Conservation (phyloP, 2,329 filamentous ascomycete species). For the Chlorencoelia australis region DNA sequence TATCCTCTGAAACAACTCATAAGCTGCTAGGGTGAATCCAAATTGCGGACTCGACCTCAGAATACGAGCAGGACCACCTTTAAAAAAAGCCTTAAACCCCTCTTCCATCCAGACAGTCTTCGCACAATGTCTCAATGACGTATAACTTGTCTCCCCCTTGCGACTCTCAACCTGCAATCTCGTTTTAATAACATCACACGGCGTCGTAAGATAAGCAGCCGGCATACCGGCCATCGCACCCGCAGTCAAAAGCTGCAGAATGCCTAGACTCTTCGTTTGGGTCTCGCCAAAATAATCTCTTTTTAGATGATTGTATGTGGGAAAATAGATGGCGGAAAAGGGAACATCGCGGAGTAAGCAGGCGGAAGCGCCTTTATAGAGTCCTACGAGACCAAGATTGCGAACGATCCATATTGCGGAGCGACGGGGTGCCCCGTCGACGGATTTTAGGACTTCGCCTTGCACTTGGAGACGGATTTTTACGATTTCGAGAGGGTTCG, state of each 20-base stretch:
- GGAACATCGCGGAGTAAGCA: constrained; percentile 93
- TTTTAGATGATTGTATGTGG: constrained; percentile 91
- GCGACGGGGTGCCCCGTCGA: constrained; percentile 72
- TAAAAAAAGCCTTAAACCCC: constrained; percentile 95
- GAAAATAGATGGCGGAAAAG: constrained; percentile 99
- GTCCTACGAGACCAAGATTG: constrained; percentile 83
- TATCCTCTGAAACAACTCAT: constrained; percentile 77
- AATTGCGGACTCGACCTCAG: constrained; percentile 94
- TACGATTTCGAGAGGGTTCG: constrained; percentile 96
- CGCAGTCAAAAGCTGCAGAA: constrained; percentile 83
- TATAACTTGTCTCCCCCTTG: constrained; percentile 87
- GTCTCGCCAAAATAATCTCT: constrained; percentile 88
- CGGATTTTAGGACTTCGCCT: constrained; percentile 84
- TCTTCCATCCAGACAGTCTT: constrained; percentile 79
- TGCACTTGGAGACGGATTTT: constrained; percentile 98
- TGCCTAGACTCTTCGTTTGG: constrained; percentile 73
- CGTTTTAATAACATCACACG: constrained; percentile 98
- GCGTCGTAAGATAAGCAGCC: constrained; percentile 88
- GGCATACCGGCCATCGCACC: constrained; percentile 93
- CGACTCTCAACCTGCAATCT: constrained; percentile 93
- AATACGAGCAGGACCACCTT: constrained; percentile 92
- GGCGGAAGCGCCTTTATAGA: constrained; percentile 94
- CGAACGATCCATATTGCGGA: constrained; percentile 97
- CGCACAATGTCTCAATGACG: constrained; percentile 75
- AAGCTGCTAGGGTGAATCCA: constrained; percentile 91